Base-by-base conservation (phyloP, 164 flowering plant genomes). In the Vitis labrusca region DNA sequence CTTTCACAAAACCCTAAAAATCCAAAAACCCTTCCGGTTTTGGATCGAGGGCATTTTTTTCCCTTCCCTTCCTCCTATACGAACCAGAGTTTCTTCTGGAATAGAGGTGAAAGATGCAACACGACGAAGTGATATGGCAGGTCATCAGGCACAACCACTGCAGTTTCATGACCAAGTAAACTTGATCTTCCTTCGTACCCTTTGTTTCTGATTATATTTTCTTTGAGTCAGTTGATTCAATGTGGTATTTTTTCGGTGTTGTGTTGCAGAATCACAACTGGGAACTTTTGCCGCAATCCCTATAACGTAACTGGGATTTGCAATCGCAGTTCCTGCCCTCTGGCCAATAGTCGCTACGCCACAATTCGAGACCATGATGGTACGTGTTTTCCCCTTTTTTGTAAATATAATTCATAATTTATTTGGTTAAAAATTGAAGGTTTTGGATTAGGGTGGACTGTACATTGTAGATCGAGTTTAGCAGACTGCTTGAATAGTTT, bases 41-140 rank as follows among this genome's bases (percentile, higher is more conserved):
- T 6, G 0, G 44, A 32, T 32, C 44, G 44, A 32, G 44, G 44
- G 44, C 44, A 32, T 32, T 32, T 32, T 32, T 32, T 32, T 32
- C 7, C 5, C 44, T 32, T 32, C 44, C 5, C 44, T 32, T 32
- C 7, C 44, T 32, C 7, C 6, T 32, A 32, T 32, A 32, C 44
- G 0, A 32, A 32, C 44, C 44, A 32, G 44, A 32, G 7, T 32
- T 32, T 32, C 7, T 32, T 32, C 0, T 7, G 44, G 44, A 32
- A 7, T 32, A 32, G 7, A 32, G 44, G 44, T 16, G 12, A 60
- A 73, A 82, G 79, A 92, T 94, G 99, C 98, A 94, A 84, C 84
- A 90, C 83, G 98, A 92, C 77, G 97, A 91, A 79, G 92, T 91
- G 56, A 91, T 92, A 61, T 94, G 99, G 98, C 93, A 92, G 69